A percentile compares a stretch with the other conserved stretches of the same genome.
These are phyloP conservation scores for Triticum dicoccoides DNA, from an alignment of 176 grass and related monocot species.

Conservation along the genomic window DNA sequence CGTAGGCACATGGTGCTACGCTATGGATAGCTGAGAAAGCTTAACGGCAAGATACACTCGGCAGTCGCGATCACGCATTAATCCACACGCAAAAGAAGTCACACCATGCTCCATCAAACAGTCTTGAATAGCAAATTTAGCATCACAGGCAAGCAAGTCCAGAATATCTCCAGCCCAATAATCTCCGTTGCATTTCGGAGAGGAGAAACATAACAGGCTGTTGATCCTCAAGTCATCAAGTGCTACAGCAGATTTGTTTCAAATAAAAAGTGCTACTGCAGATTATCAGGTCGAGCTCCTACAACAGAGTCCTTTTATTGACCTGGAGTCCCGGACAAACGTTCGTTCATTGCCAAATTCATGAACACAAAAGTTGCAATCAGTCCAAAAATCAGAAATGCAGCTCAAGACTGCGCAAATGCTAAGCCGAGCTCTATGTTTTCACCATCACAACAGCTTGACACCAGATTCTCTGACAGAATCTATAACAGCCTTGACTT, in stretches of 20 bases:
- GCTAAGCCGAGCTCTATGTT: neutral
- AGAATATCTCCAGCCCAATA: neutral
- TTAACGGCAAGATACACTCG: neutral
- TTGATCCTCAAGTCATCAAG: neutral
- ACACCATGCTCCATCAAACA: no score
- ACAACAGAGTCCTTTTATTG: constrained; percentile 24
- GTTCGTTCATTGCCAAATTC: neutral
- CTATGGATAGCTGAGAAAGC: neutral
- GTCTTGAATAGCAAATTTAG: neutral
- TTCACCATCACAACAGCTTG: constrained; percentile 48
- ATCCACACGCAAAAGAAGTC: neutral
- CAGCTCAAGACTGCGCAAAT: neutral
- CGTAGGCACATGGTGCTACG: neutral
- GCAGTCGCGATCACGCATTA: neutral
- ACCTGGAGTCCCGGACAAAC: neutral
- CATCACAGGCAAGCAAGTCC: neutral
- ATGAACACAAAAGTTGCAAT: neutral
- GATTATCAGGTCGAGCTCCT: neutral
- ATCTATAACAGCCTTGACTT: constrained; percentile 76
- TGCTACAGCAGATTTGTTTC: neutral
- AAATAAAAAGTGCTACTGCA: neutral
- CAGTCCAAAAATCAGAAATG: neutral
- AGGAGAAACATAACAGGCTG: neutral
- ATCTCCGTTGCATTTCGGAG: neutral
- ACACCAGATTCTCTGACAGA: constrained; percentile 69